Conservation (phyloP, 768 basidiomycete species). For the Lactarius tabidus region DNA sequence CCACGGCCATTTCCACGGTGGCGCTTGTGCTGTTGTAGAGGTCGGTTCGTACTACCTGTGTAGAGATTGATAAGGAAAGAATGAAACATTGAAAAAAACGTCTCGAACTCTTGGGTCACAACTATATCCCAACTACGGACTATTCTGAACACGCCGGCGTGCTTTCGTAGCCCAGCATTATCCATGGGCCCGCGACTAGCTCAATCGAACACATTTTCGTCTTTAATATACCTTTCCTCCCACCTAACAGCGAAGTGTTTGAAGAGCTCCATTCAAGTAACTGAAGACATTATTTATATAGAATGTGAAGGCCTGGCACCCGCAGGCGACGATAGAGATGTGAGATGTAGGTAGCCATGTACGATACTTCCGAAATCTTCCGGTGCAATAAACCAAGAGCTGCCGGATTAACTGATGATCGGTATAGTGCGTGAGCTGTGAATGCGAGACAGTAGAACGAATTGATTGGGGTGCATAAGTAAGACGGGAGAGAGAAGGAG, state of each 20-base stretch:
- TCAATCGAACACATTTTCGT: neutral
- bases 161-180: neutral
- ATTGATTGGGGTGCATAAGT: conserved; percentile 2
- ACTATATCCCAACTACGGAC: neutral
- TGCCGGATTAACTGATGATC: neutral
- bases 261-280: neutral
- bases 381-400: conserved; percentile 10
- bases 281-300: neutral
- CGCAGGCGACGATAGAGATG: conserved; percentile 14
- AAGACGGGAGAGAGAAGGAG: conserved; percentile 2
- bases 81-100: neutral
- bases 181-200: neutral
- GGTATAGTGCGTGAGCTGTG: conserved; percentile 13
- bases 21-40: conserved; percentile 55
- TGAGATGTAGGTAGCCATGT: conserved; percentile 21
- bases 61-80: neutral
- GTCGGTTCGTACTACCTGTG: neutral
- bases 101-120: neutral
- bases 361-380: neutral
- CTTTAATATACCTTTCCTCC: neutral
- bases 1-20: conserved; percentile 69
- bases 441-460: conserved; percentile 5
- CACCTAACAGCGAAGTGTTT: neutral
- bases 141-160: neutral
- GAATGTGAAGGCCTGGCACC: neutral